Evolutionary conservation across 2,329 filamentous ascomycete genomes (phyloP).

Genomic region (Fusarium sp.): DNA sequence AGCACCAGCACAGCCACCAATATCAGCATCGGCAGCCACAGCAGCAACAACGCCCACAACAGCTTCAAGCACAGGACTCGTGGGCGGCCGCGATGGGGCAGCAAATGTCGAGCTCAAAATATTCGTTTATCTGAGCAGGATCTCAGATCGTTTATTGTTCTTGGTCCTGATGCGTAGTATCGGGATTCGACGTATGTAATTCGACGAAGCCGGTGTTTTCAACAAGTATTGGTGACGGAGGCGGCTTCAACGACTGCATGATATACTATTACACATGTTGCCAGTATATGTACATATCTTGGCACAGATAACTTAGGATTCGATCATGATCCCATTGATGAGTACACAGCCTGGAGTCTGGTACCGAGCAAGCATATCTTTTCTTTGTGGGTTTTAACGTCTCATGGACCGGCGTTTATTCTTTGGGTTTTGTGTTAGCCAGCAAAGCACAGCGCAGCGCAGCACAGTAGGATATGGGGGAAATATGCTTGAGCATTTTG

Average conservation of each 20-base stretch:
- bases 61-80: constrained; percentile 45
- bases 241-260: constrained; percentile 29
- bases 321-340: constrained; percentile 17
- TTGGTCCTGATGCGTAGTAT: neutral
- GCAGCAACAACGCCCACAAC: constrained; percentile 28
- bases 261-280: constrained; percentile 11
- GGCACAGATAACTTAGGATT: constrained; percentile 6
- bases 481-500: constrained; percentile 10
- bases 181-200: constrained; percentile 9
- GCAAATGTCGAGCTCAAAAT: constrained; percentile 42
- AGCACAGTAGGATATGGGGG: constrained; percentile 2
- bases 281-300: neutral
- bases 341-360: constrained; percentile 39
- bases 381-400: constrained; percentile 25
- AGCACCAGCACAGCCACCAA: constrained; percentile 21
- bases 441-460: neutral
- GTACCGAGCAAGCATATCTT: constrained; percentile 25
- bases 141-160: constrained; percentile 25
- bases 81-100: constrained; percentile 50
- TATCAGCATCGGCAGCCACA: constrained; percentile 22
- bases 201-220: constrained; percentile 14
- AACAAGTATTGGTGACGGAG: constrained; percentile 15
- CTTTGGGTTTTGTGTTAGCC: constrained; percentile 12
- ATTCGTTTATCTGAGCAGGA: constrained; percentile 47
- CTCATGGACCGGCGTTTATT: constrained; percentile 39